Evolutionary conservation across 768 basidiomycete genomes (phyloP), one percentile per base, ranked within the genome.

Genomic region (Obba rivulosa): DNA sequence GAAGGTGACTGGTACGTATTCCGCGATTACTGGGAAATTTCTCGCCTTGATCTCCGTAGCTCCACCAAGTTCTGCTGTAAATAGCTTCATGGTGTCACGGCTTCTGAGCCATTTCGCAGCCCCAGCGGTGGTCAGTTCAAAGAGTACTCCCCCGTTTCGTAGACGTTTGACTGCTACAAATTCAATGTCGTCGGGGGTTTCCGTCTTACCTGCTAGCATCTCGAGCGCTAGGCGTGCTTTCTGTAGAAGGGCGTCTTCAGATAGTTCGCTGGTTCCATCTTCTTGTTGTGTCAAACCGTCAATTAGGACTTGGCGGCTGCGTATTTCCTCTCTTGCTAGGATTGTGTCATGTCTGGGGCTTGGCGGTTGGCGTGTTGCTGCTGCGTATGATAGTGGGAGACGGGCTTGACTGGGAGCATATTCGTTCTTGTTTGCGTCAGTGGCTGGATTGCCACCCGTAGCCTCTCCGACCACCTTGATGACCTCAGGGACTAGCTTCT

Each of bases 201-300:
- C n/a, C 14, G 28, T 14, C 18, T 2, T 49, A 23, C 20, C 5
- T 17, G 37, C 1, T 4, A 47, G 24, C 13, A 18, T 37, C 5
- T 57, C 63, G 2, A 48, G 52, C 3, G 59, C 34, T 14, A 62
- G 52, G 4, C 34, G 34, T 3, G 58, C 58, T 43, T 60, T 60
- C 36, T 21, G 22, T 2, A 57, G 18, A 1, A 55, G 23, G 39
- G 50, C 56, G 43, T 46, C 45, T 40, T 54, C 51, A 4, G 17
- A 45, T 13, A 57, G 49, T 13, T 31, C 28, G 7, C 13, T 7
- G 4, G 2, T 8, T 3, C 10, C 24, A 23, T 11, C 16, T 2
- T 23, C 46, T 7, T 4, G 16, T 5, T 8, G 37, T 5, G 7
- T 16, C 7, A 38, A 16, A 1, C 37, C 17, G 25, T 40, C 46